These are phyloP conservation scores for Coemansia sp. DNA, from an alignment of 192 early-diverging fungal species.

Conservation along the genomic window DNA sequence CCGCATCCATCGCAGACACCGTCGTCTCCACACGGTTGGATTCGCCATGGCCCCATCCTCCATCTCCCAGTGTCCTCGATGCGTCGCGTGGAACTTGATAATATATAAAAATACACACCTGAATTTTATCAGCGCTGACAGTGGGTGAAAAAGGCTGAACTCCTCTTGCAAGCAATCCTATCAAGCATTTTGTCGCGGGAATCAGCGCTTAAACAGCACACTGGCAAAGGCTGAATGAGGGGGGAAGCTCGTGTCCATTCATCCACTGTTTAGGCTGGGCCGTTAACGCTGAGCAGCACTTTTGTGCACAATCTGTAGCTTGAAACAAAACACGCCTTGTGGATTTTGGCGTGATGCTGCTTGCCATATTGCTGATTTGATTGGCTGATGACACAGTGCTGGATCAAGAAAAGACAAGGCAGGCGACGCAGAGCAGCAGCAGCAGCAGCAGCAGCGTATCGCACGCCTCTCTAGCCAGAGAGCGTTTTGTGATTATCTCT, in stretches of 20 bases:
- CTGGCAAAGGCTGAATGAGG: too few relatives aligned
- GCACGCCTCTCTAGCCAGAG: too few relatives aligned
- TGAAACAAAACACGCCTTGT: neutral
- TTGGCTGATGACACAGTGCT: neutral
- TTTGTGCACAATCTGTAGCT: too few relatives aligned
- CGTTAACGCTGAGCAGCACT: too few relatives aligned
- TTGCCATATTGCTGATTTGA: neutral
- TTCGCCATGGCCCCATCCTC: neutral
- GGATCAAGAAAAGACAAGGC: too few relatives aligned
- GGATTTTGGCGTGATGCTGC: too few relatives aligned
- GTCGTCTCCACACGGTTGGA: neutral
- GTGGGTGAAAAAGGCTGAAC: conserved; percentile 18
- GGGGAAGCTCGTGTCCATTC: too few relatives aligned
- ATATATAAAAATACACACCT: conserved; percentile 13
- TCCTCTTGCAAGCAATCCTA: neutral
- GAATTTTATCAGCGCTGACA: conserved; percentile 19
- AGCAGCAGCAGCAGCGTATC: too few relatives aligned
- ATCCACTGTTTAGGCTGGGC: too few relatives aligned
- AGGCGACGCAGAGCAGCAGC: too few relatives aligned
- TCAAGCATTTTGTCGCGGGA: conserved; percentile 10
- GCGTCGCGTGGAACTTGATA: conserved; percentile 1
- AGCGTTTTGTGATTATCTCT: too few relatives aligned
- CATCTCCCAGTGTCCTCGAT: neutral
- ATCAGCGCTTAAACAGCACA: too few relatives aligned
- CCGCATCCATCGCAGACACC: neutral